Evolutionary conservation across 139 green algal genomes (phyloP), one percentile per base, ranked within the genome.

Genomic region (Dunaliella primolecta): DNA sequence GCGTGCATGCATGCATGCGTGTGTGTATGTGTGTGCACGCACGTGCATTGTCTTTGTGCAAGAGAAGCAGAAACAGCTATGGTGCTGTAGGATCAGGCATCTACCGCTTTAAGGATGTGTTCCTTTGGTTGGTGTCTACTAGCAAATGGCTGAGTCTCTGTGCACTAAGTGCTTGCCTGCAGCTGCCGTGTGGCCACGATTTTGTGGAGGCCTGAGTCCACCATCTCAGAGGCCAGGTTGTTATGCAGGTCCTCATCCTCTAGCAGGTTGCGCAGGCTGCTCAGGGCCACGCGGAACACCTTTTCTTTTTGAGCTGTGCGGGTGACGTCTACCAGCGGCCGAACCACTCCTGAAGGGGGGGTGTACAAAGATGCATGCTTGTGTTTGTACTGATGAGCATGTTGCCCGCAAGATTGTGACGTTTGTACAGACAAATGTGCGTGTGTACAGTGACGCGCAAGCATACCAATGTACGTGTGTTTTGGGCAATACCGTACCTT

Each of bases 241-340:
- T 3, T 30, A 37, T 88, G 82, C 56, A 89, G 86, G 31, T 94
- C 89, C 35, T 89, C 81, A 36, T 88, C 88, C 36, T 80, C 75
- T 78, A 98, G 85, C 82, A 99, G 86, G 89, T 98, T 98, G 37
- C 91, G 91, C 81, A 99, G 86, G 25, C 93, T 88, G 37, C 97
- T 86, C 75, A 98, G 85, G 15, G 93, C 91, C 71, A 98, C 93
- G 2, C 97, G 88, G 92, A 88, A 98, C 76, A 99, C 94, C 93
- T 99, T 99, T 85, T 99, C 97, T 89, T 99, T 99, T 91, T 90
- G 90, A 64, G 86, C 95, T 2, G 36, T 32, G 36, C 91, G 90
- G 7, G 94, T 91, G 7, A 98, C 89, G 25, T 98, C 95, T 34
- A 99, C 95, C 77, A 99, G 91, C 72, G 87, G 87, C 33, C 89